Evolutionary conservation across 31 red algal species (phyloP), one percentile per base, ranked within the genome.

Genomic region (Asparagopsis taxiformis): DNA sequence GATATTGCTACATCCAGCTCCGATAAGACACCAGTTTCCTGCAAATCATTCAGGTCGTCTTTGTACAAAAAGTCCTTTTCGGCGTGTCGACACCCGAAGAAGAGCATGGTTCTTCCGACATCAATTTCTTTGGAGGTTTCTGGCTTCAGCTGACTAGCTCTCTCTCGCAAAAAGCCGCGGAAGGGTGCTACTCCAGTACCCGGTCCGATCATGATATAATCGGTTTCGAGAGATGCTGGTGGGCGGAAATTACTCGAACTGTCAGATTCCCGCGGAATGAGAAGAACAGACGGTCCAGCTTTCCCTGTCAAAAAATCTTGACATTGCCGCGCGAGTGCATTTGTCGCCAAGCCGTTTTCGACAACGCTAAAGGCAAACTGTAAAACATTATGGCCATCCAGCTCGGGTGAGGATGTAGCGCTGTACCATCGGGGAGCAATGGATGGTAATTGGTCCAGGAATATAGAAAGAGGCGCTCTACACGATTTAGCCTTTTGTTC

Each of bases 101-200:
- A 96, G 2, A 96, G 55, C 34, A 73, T 75, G 22, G 78, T 84
- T 24, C 43, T 85, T 52, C 81, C 82, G 20, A 28, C 20, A 0
- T 37, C 15, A 4, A 41, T 51, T 31, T 68, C 31, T 10, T 24
- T 0, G 2, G 55, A 37, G 13, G 29, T 23, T 22, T 51, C 70
- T 43, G 50, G 19, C 38, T 55, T 23, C 26, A 87, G 25, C 19
- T 61, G 28, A 16, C 48, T 50, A 4, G 38, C 36, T 25, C 84
- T 39, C 54, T 91, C 75, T 24, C 79, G 61, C 65, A 96, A 55
- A 53, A 96, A 96, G 5, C 86, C 92, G 16, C 85, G 82, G 55
- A 96, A 96, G 1, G 92, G 92, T 11, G 92, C 92, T 0, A 93
- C 79, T 10, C 92, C 92, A 11, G 92, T 96, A 60, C 92, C 92